phyloP scores from a whole-genome alignment of 352 stramenopile species.

The Aphanomyces invadans region DNA sequence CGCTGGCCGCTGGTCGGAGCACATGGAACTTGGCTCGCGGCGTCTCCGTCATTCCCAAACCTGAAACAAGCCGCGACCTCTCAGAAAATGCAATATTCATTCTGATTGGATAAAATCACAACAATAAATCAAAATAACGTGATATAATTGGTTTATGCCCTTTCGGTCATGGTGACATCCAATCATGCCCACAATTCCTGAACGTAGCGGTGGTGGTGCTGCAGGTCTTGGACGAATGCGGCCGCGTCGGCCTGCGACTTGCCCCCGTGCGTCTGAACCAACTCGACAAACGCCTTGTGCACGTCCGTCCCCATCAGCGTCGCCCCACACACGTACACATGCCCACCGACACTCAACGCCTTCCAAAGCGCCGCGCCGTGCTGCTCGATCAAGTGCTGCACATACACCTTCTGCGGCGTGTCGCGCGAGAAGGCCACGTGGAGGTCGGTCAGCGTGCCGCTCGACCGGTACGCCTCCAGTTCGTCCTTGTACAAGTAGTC shows the following conservation, averaged over 20 bases:
- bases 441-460: slow-evolving; percentile 86
- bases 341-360: slow-evolving; percentile 52
- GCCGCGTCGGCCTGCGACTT: slow-evolving; percentile 51
- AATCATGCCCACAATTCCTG: slow-evolving; percentile 44
- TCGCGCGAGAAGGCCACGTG: slow-evolving; percentile 95
- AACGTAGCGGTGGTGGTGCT: slow-evolving; percentile 86
- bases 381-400: slow-evolving; percentile 92
- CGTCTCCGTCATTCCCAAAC: not conserved
- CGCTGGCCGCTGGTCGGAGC: not conserved
- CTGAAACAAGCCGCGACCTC: not conserved
- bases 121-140: not conserved
- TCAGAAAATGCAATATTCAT: not conserved
- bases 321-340: slow-evolving; percentile 97
- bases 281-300: slow-evolving; percentile 82
- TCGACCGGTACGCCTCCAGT: slow-evolving; percentile 71
- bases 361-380: slow-evolving; percentile 55
- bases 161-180: not conserved
- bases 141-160: not conserved
- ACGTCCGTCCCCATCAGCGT: slow-evolving; percentile 97
- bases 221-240: slow-evolving; percentile 83
- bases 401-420: slow-evolving; percentile 93
- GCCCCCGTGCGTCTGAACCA: slow-evolving; percentile 65
- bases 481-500: slow-evolving; percentile 91
- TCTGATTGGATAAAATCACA: slow-evolving; percentile 6
- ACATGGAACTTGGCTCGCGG: slow-evolving; percentile 11